phyloP scores from a whole-genome alignment of 176 grass and related monocot genomes.

The Dactylis glomerata region DNA sequence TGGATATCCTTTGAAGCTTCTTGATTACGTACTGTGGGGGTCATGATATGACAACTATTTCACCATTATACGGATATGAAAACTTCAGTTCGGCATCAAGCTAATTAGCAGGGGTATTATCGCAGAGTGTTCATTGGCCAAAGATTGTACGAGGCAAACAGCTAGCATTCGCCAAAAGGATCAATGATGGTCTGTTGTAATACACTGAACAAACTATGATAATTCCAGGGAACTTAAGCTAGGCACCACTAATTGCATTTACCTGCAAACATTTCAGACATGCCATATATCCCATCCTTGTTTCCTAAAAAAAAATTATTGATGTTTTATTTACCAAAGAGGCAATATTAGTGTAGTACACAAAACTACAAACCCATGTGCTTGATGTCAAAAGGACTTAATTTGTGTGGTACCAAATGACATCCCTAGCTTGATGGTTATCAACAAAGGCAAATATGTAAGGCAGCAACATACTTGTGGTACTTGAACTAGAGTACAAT shows the following conservation, averaged over 20 bases:
- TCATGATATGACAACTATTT: neutral
- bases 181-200: neutral
- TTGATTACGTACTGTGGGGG: neutral
- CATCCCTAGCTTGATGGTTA: slow-evolving; percentile 35
- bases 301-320: neutral
- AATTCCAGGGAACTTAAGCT: neutral
- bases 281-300: neutral
- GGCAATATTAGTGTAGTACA: neutral
- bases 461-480: slow-evolving; percentile 26
- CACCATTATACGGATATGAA: neutral
- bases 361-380: neutral
- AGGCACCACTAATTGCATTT: neutral
- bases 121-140: neutral
- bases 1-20: neutral
- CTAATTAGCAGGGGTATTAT: neutral
- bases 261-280: neutral
- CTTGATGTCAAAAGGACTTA: slow-evolving; percentile 5
- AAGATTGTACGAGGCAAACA: neutral
- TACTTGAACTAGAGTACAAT: slow-evolving; percentile 23
- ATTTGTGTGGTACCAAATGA: slow-evolving; percentile 25
- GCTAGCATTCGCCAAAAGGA: neutral
- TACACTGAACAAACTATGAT: neutral
- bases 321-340: neutral
- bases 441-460: neutral
- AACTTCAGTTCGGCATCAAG: neutral